Percentiles rank a stretch among this genome's conserved stretches.
Evolutionary conservation across 148 eudicot genomes (phyloP).

Genomic region (Polygonum aviculare): DNA sequence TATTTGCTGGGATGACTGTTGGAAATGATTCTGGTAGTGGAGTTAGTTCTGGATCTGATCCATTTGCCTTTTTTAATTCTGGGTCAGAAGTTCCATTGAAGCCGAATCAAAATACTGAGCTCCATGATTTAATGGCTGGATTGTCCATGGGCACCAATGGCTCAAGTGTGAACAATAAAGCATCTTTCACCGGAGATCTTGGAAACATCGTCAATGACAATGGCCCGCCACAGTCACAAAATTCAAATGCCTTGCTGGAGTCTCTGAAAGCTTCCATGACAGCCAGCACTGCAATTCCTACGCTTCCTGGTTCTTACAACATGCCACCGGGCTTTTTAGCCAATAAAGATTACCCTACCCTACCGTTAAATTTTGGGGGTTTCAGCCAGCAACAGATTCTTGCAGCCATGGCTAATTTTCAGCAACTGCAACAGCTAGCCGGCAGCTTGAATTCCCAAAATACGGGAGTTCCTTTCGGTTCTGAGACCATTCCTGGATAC

Average conservation of each 20-base stretch:
- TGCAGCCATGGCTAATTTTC: constrained; percentile 82
- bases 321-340: constrained; percentile 52
- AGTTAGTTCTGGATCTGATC: constrained; percentile 27
- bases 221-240: constrained; percentile 17
- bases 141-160: constrained; percentile 46
- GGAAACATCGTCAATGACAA: neutral
- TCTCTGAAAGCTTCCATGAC: constrained; percentile 34
- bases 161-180: constrained; percentile 29
- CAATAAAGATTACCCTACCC: constrained; percentile 62
- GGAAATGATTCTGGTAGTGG: constrained; percentile 36
- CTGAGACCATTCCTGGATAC: constrained; percentile 35
- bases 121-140: constrained; percentile 51
- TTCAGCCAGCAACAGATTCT: constrained; percentile 71
- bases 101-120: constrained; percentile 22
- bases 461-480: constrained; percentile 27
- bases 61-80: constrained; percentile 58
- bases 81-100: constrained; percentile 29
- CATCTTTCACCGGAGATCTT: constrained; percentile 14
- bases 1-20: constrained; percentile 69
- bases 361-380: constrained; percentile 48
- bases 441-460: constrained; percentile 47
- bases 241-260: constrained; percentile 25
- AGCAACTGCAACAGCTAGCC: constrained; percentile 26
- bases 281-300: constrained; percentile 46
- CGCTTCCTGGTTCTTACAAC: constrained; percentile 49